phyloP scores from a whole-genome alignment of 257 asterid genomes.

The Voacanga thouarsii region DNA sequence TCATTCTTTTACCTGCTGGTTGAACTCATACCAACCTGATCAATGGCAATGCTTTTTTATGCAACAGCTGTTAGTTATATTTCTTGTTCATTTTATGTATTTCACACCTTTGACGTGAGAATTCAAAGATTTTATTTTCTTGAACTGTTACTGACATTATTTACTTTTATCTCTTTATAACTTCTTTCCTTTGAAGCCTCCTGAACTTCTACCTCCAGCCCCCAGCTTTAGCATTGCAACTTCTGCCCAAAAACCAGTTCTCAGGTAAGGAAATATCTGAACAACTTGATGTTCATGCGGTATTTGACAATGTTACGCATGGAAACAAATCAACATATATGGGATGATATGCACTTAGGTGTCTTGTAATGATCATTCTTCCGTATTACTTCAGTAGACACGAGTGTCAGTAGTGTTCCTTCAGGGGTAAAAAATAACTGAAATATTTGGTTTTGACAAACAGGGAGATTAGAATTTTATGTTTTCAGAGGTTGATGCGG shows the following conservation, averaged over 20 bases:
- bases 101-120: neutral
- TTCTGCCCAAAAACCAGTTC: slow-evolving; percentile 23
- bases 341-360: neutral
- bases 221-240: slow-evolving; percentile 17
- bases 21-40: neutral
- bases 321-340: neutral
- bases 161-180: neutral
- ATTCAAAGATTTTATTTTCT: neutral
- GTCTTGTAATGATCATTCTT: neutral
- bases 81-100: neutral
- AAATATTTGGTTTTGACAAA: neutral
- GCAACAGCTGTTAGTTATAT: neutral
- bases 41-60: neutral
- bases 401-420: neutral
- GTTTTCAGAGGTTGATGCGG: neutral
- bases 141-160: slow-evolving; percentile 4
- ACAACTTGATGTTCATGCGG: neutral
- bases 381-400: neutral
- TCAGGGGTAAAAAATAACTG: neutral
- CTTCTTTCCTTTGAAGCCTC: slow-evolving; percentile 12
- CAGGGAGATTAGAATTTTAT: neutral
- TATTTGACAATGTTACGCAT: neutral
- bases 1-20: neutral
- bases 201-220: slow-evolving; percentile 23
- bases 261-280: slow-evolving; percentile 13